Base-by-base conservation (phyloP, 495 filamentous ascomycete species). In the Saxophila tyrrhenica region DNA sequence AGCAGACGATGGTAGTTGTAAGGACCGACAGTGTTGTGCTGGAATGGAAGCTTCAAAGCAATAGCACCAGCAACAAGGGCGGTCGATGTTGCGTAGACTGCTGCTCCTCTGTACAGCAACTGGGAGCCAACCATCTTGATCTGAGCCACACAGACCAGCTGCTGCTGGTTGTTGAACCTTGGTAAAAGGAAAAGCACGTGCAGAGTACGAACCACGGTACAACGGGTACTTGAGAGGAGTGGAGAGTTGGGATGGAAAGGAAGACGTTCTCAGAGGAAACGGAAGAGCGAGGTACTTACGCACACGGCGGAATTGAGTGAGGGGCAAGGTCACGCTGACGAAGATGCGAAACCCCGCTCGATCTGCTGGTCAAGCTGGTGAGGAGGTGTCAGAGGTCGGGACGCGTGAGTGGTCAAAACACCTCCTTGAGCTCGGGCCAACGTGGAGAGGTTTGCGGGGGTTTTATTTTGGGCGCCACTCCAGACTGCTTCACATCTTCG, bases 1-100 rank as follows among this genome's bases (percentile, higher is more conserved):
- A 29, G n/a, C 17, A 56, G 1, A n/a, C 39, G 47, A 20, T 60
- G 57, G 41, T 51, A 55, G 57, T 60, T 56, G 57, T 41, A 60
- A 8, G 57, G 57, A 16, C 52, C 57, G 23, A 55, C 25, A 15
- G 21, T 55, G 42, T 56, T 56, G 44, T 51, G 52, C 22, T 51
- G 47, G 22, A 53, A 25, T 17, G 57, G 57, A 1, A 60, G 25
- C 15, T 39, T 46, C 47, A 46, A 24, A 60, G 22, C 52, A 52
- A 60, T 3, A 55, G 29, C 52, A 19, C 52, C 57, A 35, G 42
- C 38, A 42, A 60, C 51, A 17, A n/a, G 19, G 41, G 57, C 52
- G 25, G 32, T 55, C 19, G 41, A 45, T 16, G 44, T 54, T 2
- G 56, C 56, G 51, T 50, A 59, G 17, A 48, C 15, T 17, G 57